phyloP scores from a whole-genome alignment of 1,284 basidiomycete species.

The Thelephora terrestris region DNA sequence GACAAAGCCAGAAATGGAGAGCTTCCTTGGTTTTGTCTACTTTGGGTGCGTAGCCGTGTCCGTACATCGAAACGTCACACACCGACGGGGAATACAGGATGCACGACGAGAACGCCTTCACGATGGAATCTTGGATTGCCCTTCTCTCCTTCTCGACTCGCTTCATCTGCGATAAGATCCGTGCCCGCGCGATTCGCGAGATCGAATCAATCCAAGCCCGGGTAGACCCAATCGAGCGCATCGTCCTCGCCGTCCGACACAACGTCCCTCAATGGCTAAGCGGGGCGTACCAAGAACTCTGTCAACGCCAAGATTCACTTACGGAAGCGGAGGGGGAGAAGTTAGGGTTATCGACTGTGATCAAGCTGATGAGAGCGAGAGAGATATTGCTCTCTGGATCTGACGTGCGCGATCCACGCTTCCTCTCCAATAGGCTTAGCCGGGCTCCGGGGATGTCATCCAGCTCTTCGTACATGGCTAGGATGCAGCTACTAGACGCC shows the following conservation, averaged over 20 bases:
- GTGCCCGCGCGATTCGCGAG: slow-evolving; percentile 15
- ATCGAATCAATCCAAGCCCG: slow-evolving; percentile 8
- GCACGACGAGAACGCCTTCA: slow-evolving; percentile 11
- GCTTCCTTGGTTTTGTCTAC: slow-evolving; percentile 12
- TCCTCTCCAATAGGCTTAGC: no score
- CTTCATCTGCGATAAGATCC: slow-evolving; percentile 14
- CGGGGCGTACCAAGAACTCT: slow-evolving; percentile 13
- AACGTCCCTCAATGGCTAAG: slow-evolving; percentile 15
- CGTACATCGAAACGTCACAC: not conserved
- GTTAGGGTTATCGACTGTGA: slow-evolving; percentile 9
- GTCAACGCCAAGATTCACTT: slow-evolving; percentile 11
- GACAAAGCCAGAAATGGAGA: slow-evolving; percentile 8
- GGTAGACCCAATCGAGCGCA: slow-evolving; percentile 13
- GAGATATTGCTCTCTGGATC: slow-evolving; percentile 7
- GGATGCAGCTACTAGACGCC: no score
- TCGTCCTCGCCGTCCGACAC: slow-evolving; percentile 12
- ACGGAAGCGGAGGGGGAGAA: slow-evolving; percentile 9
- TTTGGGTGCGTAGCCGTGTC: slow-evolving; percentile 7
- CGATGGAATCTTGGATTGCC: slow-evolving; percentile 13
- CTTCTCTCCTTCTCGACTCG: slow-evolving; percentile 17
- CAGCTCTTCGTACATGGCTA: no score
- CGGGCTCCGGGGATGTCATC: no score
- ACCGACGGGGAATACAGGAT: slow-evolving; percentile 9
- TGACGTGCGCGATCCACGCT: no score
- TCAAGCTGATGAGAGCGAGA: slow-evolving; percentile 14